phyloP scores from a whole-genome alignment of 2,329 filamentous ascomycete genomes.

The Colletotrichum sp. region DNA sequence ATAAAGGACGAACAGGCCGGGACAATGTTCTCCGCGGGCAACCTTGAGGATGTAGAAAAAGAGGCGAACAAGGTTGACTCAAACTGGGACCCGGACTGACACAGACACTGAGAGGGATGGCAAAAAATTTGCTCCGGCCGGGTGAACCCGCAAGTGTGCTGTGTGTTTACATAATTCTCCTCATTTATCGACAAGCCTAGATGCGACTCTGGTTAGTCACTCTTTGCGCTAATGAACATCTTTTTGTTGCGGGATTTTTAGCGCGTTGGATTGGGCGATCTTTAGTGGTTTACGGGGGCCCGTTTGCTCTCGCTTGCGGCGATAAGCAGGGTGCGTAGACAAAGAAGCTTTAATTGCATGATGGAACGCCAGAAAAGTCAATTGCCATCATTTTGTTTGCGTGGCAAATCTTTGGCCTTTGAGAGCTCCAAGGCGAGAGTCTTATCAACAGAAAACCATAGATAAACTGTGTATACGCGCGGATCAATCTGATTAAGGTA shows the following conservation, averaged over 20 bases:
- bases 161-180: neutral
- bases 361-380: neutral
- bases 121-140: neutral
- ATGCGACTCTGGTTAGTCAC: neutral
- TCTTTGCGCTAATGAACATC: neutral
- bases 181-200: neutral
- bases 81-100: neutral
- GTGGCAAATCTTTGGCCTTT: neutral
- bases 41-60: neutral
- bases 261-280: neutral
- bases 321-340: neutral
- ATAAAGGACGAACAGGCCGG: neutral
- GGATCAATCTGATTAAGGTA: neutral
- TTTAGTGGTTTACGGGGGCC: neutral
- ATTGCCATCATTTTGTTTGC: neutral
- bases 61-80: neutral
- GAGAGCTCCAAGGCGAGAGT: neutral
- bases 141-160: neutral
- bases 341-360: neutral
- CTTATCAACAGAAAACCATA: neutral
- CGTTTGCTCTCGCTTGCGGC: neutral
- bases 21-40: neutral
- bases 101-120: neutral
- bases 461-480: too few species aligned
- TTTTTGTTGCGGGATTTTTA: neutral